Evolutionary conservation across 208 protist species (phyloP).

Genomic region (Acanthamoeba sp.): DNA sequence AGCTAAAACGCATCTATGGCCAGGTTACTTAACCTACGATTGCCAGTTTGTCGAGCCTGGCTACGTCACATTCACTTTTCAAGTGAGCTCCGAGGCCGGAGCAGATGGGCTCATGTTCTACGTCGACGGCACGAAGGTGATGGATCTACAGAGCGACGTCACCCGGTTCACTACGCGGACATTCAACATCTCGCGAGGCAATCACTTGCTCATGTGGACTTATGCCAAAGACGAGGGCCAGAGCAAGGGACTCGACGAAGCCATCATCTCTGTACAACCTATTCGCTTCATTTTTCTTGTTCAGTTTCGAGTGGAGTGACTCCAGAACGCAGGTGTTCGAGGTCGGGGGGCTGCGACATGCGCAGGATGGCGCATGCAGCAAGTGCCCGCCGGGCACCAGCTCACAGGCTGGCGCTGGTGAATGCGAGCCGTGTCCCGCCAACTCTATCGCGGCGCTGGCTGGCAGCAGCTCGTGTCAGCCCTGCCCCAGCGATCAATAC

Average conservation of each 20-base stretch:
- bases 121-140: background rate
- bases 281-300: background rate
- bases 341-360: background rate
- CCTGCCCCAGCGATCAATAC: constrained; percentile 24
- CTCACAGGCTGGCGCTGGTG: background rate
- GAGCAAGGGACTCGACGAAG: constrained; percentile 41
- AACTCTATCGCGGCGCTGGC: background rate
- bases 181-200: background rate
- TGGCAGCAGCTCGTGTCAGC: background rate
- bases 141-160: constrained; percentile 41
- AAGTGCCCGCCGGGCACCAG: constrained; percentile 12
- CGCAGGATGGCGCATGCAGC: constrained; percentile 8
- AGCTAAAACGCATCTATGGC: background rate
- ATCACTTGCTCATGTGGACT: constrained; percentile 8
- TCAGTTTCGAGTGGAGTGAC: background rate
- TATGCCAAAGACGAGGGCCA: constrained; percentile 40
- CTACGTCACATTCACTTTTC: constrained; percentile 3
- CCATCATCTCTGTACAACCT: constrained; percentile 30
- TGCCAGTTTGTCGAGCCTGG: constrained; percentile 45
- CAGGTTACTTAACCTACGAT: background rate
- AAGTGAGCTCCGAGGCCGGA: constrained; percentile 27
- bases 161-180: constrained; percentile 13
- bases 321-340: background rate
- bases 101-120: constrained; percentile 38
- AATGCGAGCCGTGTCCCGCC: constrained; percentile 16